These are phyloP conservation scores for Aegilops bicornis DNA, from an alignment of 176 grass and related monocot genomes.

Conservation along the genomic window DNA sequence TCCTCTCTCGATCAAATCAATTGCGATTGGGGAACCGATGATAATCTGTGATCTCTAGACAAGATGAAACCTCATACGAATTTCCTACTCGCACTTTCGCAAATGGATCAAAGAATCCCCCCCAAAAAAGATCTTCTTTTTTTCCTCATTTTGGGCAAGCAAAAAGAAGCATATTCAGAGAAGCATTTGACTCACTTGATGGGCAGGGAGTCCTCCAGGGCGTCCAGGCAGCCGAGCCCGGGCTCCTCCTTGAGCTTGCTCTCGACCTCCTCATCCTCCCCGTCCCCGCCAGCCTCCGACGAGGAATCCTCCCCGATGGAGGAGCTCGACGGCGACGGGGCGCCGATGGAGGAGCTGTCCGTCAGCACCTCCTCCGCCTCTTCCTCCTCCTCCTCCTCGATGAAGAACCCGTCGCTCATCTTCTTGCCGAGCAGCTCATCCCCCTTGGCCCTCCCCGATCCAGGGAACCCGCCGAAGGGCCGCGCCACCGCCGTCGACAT, in stretches of 20 bases:
- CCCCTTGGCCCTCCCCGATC: conserved; percentile 1
- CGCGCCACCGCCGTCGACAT: conserved; percentile 44
- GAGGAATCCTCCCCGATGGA: conserved; percentile 55
- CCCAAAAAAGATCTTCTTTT: not conserved
- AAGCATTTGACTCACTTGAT: conserved; percentile 56
- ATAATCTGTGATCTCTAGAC: not conserved
- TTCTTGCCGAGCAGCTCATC: conserved; percentile 6
- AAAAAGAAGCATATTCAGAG: not conserved
- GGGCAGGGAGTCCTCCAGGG: conserved; percentile 58
- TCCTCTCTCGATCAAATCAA: not conserved
- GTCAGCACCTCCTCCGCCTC: conserved; percentile 31
- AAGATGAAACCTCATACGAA: not conserved
- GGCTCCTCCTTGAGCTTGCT: conserved; percentile 44
- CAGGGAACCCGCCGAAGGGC: conserved; percentile 30
- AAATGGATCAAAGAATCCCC: not conserved
- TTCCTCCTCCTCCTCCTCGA: conserved; percentile 36
- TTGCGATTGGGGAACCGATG: not conserved
- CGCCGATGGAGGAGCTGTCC: conserved; percentile 43
- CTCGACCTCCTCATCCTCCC: conserved; percentile 43
- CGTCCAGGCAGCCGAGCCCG: conserved; percentile 42
- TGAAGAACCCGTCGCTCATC: conserved; percentile 48
- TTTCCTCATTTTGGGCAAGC: not conserved
- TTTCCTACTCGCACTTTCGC: not conserved
- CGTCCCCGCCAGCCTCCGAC: conserved; percentile 33
- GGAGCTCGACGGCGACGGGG: conserved; percentile 46